phyloP scores from a whole-genome alignment of 2,329 filamentous ascomycete species.

The Eutypa lata region DNA sequence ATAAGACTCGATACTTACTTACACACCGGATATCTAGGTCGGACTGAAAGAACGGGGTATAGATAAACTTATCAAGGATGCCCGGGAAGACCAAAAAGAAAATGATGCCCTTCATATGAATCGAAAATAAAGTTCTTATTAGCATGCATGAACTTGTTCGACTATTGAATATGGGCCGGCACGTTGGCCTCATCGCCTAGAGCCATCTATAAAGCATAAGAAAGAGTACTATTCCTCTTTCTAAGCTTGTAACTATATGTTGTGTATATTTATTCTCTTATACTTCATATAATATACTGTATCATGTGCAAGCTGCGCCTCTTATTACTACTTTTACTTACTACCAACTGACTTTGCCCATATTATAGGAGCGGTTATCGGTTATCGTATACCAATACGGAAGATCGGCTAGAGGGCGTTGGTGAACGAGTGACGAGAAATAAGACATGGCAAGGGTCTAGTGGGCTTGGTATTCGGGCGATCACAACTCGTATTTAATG shows the following conservation, averaged over 20 bases:
- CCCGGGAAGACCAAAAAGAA: conserved; percentile 83
- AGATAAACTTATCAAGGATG: conserved; percentile 88
- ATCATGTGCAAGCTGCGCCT: too few relatives aligned
- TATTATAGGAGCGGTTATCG: neutral
- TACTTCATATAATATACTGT: too few relatives aligned
- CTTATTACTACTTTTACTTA: neutral
- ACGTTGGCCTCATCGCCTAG: too few relatives aligned
- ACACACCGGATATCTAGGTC: conserved; percentile 52
- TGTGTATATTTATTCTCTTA: too few relatives aligned
- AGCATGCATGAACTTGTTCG: neutral
- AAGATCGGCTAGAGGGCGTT: neutral
- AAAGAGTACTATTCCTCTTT: too few relatives aligned
- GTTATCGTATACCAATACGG: neutral
- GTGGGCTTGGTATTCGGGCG: neutral
- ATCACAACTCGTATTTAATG: neutral
- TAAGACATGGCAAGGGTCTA: neutral
- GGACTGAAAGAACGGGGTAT: conserved; percentile 87
- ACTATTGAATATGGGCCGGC: too few relatives aligned
- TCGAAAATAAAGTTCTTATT: conserved; percentile 32
- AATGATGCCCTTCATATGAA: conserved; percentile 71
- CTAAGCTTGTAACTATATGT: too few relatives aligned
- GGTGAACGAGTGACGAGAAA: neutral
- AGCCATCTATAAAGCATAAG: too few relatives aligned
- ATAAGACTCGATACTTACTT: conserved; percentile 1
- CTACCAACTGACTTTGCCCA: too few relatives aligned